Conservation (phyloP, 2,329 filamentous ascomycete species). For the Claviceps arundinis region DNA sequence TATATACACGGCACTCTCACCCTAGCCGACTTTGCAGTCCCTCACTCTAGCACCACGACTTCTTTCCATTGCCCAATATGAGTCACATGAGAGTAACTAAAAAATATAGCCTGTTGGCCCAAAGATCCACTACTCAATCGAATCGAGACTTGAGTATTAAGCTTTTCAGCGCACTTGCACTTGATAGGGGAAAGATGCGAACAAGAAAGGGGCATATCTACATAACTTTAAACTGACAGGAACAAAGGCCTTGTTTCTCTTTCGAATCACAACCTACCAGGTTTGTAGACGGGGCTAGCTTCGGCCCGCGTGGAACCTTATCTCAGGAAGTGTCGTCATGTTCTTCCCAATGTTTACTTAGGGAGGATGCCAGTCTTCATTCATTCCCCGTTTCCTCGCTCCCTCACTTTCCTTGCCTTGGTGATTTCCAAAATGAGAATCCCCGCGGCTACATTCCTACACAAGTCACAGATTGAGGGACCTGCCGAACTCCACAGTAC, state of each 20-base stretch:
- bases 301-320: not conserved
- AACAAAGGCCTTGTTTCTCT: not conserved
- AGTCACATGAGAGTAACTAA: not conserved
- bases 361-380: too few species aligned
- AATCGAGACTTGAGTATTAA: not conserved
- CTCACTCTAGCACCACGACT: not conserved
- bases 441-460: too few species aligned
- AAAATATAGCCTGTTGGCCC: not conserved
- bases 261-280: not conserved
- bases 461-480: too few species aligned
- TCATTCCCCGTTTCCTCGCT: too few species aligned
- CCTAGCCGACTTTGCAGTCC: not conserved
- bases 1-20: not conserved
- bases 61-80: too few species aligned
- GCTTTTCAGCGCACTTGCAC: not conserved
- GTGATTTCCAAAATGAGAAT: too few species aligned
- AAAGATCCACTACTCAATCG: not conserved
- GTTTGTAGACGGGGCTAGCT: not conserved
- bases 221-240: not conserved
- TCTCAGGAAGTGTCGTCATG: not conserved
- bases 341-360: not conserved
- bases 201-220: not conserved
- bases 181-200: not conserved
- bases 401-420: too few species aligned
- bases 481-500: too few species aligned